Evolutionary conservation across 2,329 filamentous ascomycete species (phyloP).

Genomic region (Pseudocercospora crystallina): DNA sequence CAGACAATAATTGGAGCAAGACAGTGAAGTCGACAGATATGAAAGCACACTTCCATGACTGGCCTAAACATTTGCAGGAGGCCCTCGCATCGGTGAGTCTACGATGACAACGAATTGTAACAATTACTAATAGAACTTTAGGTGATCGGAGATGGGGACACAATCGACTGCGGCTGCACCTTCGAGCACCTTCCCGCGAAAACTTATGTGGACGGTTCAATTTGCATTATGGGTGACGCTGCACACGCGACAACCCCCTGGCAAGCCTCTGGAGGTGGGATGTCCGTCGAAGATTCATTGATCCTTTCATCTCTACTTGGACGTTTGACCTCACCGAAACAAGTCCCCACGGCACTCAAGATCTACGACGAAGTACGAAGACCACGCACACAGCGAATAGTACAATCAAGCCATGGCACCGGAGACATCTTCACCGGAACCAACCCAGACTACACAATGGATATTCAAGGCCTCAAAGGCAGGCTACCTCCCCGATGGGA

Average conservation of each 20-base stretch:
- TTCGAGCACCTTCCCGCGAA: constrained; percentile 62
- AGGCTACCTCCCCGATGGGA: constrained; percentile 13
- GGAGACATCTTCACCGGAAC: constrained; percentile 14
- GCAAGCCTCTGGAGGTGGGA: constrained; percentile 61
- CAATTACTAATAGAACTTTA: neutral
- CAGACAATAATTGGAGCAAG: constrained; percentile 13
- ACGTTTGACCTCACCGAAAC: constrained; percentile 47
- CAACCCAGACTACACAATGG: constrained; percentile 10
- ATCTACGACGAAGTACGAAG: constrained; percentile 16
- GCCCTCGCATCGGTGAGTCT: constrained; percentile 5
- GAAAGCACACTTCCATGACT: constrained; percentile 7
- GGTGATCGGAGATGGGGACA: constrained; percentile 4
- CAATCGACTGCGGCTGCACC: constrained; percentile 4
- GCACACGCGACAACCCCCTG: constrained; percentile 57
- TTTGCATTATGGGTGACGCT: constrained; percentile 66
- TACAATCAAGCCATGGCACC: constrained; percentile 15
- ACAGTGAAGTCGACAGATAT: constrained; percentile 3
- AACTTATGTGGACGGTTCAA: constrained; percentile 53
- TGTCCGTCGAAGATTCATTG: constrained; percentile 66
- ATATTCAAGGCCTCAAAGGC: constrained; percentile 7
- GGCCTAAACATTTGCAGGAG: constrained; percentile 8
- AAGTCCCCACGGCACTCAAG: constrained; percentile 19
- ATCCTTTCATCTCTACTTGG: constrained; percentile 57
- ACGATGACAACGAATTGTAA: neutral
- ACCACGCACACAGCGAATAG: constrained; percentile 15